Evolutionary conservation across 805 yeast species (phyloP).

Genomic region (Metschnikowia matae): DNA sequence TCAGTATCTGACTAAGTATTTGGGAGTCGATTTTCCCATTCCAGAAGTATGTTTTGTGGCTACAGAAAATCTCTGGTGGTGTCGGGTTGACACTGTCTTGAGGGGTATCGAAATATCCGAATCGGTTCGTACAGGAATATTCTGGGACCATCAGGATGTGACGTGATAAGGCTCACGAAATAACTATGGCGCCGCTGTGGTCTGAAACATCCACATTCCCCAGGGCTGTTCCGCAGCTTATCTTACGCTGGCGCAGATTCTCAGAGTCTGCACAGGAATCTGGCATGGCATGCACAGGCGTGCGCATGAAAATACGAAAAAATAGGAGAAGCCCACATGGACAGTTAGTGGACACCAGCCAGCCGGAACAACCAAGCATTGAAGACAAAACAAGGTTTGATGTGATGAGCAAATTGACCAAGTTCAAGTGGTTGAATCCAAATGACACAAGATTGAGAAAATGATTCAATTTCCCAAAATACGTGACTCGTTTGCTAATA

Average conservation of each 20-base stretch:
- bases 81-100: no score
- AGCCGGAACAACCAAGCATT: not conserved
- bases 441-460: not conserved
- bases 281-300: not conserved
- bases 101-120: no score
- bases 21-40: no score
- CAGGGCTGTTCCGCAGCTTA: not conserved
- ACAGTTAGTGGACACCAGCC: not conserved
- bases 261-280: not conserved
- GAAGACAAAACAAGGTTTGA: not conserved
- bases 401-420: no score
- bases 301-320: not conserved
- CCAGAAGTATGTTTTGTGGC: no score
- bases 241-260: constrained; percentile 2
- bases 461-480: no score
- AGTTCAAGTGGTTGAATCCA: no score
- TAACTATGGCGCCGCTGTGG: not conserved
- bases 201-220: constrained; percentile 1
- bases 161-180: no score
- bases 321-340: not conserved
- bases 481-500: no score
- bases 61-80: no score
- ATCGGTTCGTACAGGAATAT: not conserved
- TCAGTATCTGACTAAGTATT: no score
- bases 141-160: not conserved